These are phyloP conservation scores for Scleromitrula shiraiana DNA, from an alignment of 2,329 filamentous ascomycete species.

Conservation along the genomic window DNA sequence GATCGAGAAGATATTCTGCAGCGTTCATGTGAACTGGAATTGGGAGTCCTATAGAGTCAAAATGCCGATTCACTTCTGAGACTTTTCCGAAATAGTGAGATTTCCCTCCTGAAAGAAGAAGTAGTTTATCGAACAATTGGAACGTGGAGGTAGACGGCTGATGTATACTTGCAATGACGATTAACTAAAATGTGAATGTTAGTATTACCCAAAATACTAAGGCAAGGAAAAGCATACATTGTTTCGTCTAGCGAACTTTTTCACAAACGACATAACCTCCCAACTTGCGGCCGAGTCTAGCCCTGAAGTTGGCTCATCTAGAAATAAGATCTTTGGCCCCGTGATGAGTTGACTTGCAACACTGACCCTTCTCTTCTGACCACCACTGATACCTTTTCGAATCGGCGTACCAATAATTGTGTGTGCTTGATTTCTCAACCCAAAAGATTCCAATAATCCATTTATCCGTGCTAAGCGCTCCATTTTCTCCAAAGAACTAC, in stretches of 20 bases:
- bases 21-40: slow-evolving; percentile 69
- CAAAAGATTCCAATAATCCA: slow-evolving; percentile 62
- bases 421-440: slow-evolving; percentile 59
- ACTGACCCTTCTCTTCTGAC: slow-evolving; percentile 74
- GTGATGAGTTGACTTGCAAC: slow-evolving; percentile 78
- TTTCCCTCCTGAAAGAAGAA: slow-evolving; percentile 63
- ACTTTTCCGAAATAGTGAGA: slow-evolving; percentile 68
- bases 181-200: slow-evolving; percentile 48
- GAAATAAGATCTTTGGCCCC: slow-evolving; percentile 53
- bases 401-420: slow-evolving; percentile 76
- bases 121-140: slow-evolving; percentile 69
- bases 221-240: slow-evolving; percentile 46
- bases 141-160: slow-evolving; percentile 77
- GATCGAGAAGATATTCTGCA: slow-evolving; percentile 70
- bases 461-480: slow-evolving; percentile 58
- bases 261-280: slow-evolving; percentile 65
- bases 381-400: slow-evolving; percentile 74
- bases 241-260: slow-evolving; percentile 20
- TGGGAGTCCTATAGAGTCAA: slow-evolving; percentile 48
- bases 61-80: slow-evolving; percentile 51
- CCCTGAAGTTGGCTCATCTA: slow-evolving; percentile 84
- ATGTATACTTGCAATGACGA: slow-evolving; percentile 77
- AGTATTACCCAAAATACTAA: slow-evolving; percentile 26
- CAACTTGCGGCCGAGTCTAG: slow-evolving; percentile 56
- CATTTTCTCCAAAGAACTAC: slow-evolving; percentile 35